Evolutionary conservation across 2,329 filamentous ascomycete species (phyloP).

Genomic region (Colletotrichum cereale): DNA sequence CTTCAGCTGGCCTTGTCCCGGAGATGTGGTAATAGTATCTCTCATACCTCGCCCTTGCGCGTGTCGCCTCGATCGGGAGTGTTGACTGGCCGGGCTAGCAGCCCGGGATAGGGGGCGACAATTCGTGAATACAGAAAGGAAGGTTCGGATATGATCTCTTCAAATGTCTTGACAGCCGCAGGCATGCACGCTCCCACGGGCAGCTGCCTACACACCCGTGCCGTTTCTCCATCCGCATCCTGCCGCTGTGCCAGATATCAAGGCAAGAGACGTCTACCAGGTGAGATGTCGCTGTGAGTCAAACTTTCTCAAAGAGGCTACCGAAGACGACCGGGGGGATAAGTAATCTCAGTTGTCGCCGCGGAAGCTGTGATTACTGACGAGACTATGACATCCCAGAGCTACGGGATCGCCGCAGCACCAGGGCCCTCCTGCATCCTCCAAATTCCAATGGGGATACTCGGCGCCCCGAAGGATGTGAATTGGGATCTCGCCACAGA

Average conservation of each 20-base stretch:
- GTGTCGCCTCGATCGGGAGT: conserved; percentile 8
- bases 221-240: neutral
- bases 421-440: neutral
- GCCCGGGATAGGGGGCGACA: too few relatives aligned
- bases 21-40: conserved; percentile 13
- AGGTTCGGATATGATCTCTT: neutral
- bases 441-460: neutral
- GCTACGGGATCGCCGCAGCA: conserved; percentile 7
- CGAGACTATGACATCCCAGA: neutral
- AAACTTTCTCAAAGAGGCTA: neutral
- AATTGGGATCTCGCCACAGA: neutral
- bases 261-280: neutral
- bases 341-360: neutral
- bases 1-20: conserved; percentile 13
- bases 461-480: neutral
- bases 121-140: neutral
- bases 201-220: neutral
- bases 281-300: neutral
- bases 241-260: neutral
- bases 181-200: neutral
- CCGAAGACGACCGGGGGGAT: neutral
- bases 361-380: neutral
- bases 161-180: conserved; percentile 3
- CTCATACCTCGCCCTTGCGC: conserved; percentile 8
- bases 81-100: neutral